Conservation (phyloP, 2,329 filamentous ascomycete species). For the Aspergillus sp. region DNA sequence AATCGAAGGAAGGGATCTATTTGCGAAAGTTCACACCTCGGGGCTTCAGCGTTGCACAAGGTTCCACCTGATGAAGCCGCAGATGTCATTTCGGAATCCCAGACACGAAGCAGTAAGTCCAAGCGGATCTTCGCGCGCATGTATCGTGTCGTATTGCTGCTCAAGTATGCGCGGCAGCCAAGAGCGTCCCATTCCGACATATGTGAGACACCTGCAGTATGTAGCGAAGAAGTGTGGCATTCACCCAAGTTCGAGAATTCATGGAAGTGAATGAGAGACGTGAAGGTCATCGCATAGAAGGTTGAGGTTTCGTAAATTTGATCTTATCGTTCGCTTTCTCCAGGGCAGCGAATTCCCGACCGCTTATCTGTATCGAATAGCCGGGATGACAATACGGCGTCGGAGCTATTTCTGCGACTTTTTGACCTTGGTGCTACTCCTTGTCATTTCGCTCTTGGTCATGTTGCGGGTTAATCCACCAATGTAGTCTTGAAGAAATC, state of each 20-base stretch:
- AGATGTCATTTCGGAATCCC: slow-evolving; percentile 5
- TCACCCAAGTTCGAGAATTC: background rate
- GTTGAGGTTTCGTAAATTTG: slow-evolving; percentile 4
- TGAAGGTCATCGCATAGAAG: slow-evolving; percentile 2
- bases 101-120: background rate
- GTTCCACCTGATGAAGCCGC: slow-evolving; percentile 7
- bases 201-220: slow-evolving; percentile 1
- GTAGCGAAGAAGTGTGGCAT: background rate
- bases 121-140: background rate
- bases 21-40: background rate
- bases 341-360: slow-evolving; percentile 18
- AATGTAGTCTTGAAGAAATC: slow-evolving; percentile 96
- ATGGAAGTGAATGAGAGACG: slow-evolving; percentile 3
- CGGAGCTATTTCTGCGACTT: slow-evolving; percentile 41
- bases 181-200: slow-evolving; percentile 3
- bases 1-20: background rate
- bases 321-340: slow-evolving; percentile 19
- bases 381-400: slow-evolving; percentile 1
- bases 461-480: slow-evolving; percentile 84
- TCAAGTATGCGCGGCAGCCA: background rate
- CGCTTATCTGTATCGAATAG: slow-evolving; percentile 13
- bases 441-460: slow-evolving; percentile 58
- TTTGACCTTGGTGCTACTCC: slow-evolving; percentile 55
- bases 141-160: background rate
- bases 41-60: background rate